Conservation (phyloP, 1,284 basidiomycete genomes). For the Apiotrichum laibachii region DNA sequence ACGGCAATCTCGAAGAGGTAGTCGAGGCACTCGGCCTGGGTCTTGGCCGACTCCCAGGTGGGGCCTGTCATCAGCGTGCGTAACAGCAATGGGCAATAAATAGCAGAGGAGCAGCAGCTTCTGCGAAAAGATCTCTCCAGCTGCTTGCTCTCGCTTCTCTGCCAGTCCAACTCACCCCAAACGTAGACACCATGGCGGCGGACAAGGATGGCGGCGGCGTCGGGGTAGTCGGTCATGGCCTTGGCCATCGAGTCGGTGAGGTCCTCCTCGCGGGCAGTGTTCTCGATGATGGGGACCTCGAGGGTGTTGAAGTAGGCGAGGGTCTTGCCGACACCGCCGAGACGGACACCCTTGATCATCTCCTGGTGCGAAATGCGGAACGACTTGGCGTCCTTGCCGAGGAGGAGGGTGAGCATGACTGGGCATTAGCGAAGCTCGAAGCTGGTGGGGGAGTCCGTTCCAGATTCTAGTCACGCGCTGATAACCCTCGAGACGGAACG, state of each 20-base stretch:
- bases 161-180: constrained; percentile 62
- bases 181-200: constrained; percentile 78
- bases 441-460: background rate
- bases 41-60: constrained; percentile 84
- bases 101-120: too few relatives aligned
- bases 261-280: constrained; percentile 82
- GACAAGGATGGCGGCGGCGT: constrained; percentile 74
- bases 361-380: constrained; percentile 78
- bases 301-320: constrained; percentile 78
- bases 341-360: constrained; percentile 85
- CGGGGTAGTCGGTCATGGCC: constrained; percentile 73
- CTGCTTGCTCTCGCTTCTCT: background rate
- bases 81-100: too few relatives aligned
- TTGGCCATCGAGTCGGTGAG: constrained; percentile 73
- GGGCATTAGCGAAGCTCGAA: background rate
- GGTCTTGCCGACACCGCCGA: constrained; percentile 66
- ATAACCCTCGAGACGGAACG: too few relatives aligned
- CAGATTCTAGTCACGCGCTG: too few relatives aligned
- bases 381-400: constrained; percentile 56
- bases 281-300: constrained; percentile 81
- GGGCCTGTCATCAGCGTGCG: constrained; percentile 52
- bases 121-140: too few relatives aligned
- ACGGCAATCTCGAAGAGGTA: constrained; percentile 75
- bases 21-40: constrained; percentile 81
- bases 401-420: constrained; percentile 77